Conservation (phyloP, 106 monocot species). For the Dendrobium catenatum region DNA sequence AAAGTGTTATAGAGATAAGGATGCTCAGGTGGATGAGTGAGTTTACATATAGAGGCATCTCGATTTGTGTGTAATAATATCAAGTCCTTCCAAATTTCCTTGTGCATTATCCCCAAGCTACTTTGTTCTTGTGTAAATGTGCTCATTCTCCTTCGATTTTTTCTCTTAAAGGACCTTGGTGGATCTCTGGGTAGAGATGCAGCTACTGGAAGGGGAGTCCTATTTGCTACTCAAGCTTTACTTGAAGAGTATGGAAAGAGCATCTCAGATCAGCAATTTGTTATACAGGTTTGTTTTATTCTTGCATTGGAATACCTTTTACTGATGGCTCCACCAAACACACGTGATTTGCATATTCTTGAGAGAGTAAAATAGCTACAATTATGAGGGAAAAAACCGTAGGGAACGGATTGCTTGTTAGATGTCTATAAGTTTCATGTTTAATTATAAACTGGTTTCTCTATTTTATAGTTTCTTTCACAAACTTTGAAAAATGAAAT, state of each 20-base stretch:
- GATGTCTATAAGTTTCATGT: neutral
- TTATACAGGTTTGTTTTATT: constrained; percentile 59
- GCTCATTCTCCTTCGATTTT: neutral
- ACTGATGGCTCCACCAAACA: neutral
- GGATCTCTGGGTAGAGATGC: constrained; percentile 95
- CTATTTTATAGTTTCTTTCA: neutral
- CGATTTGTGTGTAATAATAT: neutral
- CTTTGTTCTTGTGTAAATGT: neutral
- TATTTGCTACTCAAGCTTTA: constrained; percentile 82
- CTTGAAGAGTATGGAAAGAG: constrained; percentile 86
- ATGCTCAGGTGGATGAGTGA: no score
- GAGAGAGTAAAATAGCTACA: neutral
- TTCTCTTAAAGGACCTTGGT: constrained; percentile 65
- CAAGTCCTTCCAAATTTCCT: neutral
- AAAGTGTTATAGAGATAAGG: no score
- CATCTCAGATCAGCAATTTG: constrained; percentile 72
- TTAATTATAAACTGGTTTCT: neutral
- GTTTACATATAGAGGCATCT: no score
- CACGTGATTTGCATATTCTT: constrained; percentile 1
- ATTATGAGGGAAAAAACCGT: neutral
- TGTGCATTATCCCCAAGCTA: neutral
- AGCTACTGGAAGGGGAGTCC: constrained; percentile 88
- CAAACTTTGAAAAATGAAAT: neutral
- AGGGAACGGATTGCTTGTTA: neutral
- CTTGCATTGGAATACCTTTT: neutral